These are phyloP conservation scores for Lagenidium giganteum DNA, from an alignment of 352 stramenopile species.

Conservation along the genomic window DNA sequence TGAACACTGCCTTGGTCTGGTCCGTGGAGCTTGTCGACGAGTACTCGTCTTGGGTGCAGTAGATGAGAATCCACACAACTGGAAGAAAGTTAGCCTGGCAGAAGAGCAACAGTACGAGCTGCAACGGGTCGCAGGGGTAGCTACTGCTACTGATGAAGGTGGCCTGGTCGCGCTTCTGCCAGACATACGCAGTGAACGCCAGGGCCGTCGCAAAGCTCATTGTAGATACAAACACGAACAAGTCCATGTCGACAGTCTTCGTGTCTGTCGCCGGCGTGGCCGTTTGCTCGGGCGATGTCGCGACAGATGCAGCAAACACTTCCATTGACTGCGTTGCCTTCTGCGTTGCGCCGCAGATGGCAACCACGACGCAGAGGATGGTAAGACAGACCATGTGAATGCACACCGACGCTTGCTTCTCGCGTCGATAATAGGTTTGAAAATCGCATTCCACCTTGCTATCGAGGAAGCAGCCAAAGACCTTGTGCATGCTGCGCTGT, in stretches of 20 bases:
- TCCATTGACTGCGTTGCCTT: no score
- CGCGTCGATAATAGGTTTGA: constrained; percentile 43
- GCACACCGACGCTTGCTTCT: constrained; percentile 28
- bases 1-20: constrained; percentile 8
- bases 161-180: constrained; percentile 21
- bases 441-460: constrained; percentile 53
- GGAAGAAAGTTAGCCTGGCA: constrained; percentile 36
- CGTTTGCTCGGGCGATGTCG: no score
- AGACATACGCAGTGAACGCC: constrained; percentile 20
- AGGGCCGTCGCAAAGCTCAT: no score
- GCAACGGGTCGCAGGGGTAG: constrained; percentile 28
- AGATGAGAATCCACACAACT: constrained; percentile 33
- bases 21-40: not conserved
- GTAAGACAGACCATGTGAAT: constrained; percentile 31
- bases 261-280: no score
- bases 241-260: no score
- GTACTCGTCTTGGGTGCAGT: constrained; percentile 1
- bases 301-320: no score
- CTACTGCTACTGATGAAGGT: no score
- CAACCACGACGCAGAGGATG: constrained; percentile 9
- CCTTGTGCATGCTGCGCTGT: constrained; percentile 33
- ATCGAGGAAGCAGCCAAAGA: constrained; percentile 49
- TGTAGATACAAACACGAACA: no score
- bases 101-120: constrained; percentile 38
- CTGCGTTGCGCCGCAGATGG: not conserved